Conservation (phyloP, 306 rosid genomes). For the Delonix regia region DNA sequence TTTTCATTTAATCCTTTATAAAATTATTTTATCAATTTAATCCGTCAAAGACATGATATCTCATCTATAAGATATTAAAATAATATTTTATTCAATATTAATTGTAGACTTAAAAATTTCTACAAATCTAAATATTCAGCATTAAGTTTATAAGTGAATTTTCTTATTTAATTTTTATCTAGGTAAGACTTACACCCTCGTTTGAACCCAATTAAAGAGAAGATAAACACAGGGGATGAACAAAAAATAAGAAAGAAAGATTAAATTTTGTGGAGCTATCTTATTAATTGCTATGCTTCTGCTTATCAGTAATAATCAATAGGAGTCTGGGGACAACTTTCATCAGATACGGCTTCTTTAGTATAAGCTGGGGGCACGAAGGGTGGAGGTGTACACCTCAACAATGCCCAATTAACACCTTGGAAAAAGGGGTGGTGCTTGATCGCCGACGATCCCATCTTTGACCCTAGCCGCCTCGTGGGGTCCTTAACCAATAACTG, state of each 20-base stretch:
- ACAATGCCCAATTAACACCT: conserved; percentile 63
- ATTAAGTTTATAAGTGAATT: too few relatives aligned
- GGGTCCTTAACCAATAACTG: conserved; percentile 61
- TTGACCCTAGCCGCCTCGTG: conserved; percentile 50
- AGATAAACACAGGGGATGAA: neutral
- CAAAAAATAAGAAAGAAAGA: neutral
- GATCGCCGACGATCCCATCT: conserved; percentile 56
- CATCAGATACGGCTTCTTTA: conserved; percentile 54
- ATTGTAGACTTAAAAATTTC: too few relatives aligned
- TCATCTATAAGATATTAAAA: too few relatives aligned
- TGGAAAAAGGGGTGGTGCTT: conserved; percentile 58
- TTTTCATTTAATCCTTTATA: too few relatives aligned
- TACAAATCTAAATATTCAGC: too few relatives aligned
- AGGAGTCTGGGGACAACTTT: conserved; percentile 60
- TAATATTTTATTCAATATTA: too few relatives aligned
- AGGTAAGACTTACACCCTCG: neutral
- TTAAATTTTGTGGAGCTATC: conserved; percentile 17
- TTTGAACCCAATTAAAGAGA: neutral
- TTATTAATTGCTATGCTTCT: conserved; percentile 16
- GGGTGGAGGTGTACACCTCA: conserved; percentile 58
- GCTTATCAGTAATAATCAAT: conserved; percentile 60
- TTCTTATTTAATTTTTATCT: neutral
- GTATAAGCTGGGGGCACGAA: conserved; percentile 58
- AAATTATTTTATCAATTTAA: too few relatives aligned
- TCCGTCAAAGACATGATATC: too few relatives aligned